Base-by-base conservation (phyloP, 495 filamentous ascomycete species). In the Talaromyces adpressus region DNA sequence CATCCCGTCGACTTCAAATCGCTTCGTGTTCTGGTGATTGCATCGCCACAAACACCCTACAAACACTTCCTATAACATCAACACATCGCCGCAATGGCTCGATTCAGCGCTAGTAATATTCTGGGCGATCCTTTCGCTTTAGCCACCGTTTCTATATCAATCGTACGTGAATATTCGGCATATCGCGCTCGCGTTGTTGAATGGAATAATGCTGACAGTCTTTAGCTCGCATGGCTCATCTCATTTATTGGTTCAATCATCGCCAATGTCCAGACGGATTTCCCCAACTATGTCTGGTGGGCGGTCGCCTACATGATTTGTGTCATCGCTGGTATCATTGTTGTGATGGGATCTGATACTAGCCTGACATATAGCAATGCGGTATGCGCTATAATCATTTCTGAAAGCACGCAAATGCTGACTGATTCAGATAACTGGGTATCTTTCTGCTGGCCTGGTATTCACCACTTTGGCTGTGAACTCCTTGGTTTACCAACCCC, bases 41-140 rank as follows among this genome's bases (percentile, higher is more conserved):
- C 4, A 20, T 20, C 45, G 45, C 45, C 45, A 20, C 16, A 49
- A 49, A 3, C 45, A 0, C 45, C 6, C 45, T 49, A 49, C 5
- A 49, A n/a, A 18, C 11, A 49, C n/a, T 49, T 49, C 45, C 23
- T 29, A 16, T 29, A 22, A 56, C 27, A 56, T 56, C 52, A 56
- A 32, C 60, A 62, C 45, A 62, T 45, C 30, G 47, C 58, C 61
- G 59, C 54, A 27, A 81, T 77, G 80, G 84, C 71, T 66, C 85
- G 84, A 69, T 87, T 95, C 68, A 88, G 84, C 66, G 76, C 92
- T 72, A 91, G 90, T 69, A 92, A 97, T 74, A 91, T 98, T 61
- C 79, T 97, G 57, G 94, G 94, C 68, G 93, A 98, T 78, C 95
- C 95, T 2, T 97, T 99, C 77, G 93, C 94, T 58, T 84, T 98